phyloP scores from a whole-genome alignment of 2,329 filamentous ascomycete genomes.

The Xylariales sp. region DNA sequence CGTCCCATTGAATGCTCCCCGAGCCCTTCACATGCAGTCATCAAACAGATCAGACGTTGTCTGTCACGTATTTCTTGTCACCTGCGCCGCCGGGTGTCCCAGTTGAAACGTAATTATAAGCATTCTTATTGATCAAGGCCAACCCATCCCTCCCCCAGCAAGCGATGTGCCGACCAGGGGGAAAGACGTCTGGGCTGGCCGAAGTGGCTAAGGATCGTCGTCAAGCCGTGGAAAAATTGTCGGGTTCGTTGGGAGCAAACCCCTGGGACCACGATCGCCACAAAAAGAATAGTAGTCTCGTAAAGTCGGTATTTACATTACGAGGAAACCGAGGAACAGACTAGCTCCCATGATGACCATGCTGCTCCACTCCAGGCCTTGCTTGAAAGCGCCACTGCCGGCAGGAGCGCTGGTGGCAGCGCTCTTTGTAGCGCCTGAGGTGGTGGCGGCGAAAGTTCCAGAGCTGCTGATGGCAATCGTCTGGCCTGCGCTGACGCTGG shows the following conservation, averaged over 20 bases:
- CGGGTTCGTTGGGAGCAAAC: too few species aligned
- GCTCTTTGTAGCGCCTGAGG: constrained; percentile 8
- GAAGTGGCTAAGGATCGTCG: too few species aligned
- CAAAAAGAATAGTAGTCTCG: constrained; percentile 13
- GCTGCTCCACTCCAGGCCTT: constrained; percentile 21
- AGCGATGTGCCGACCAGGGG: too few species aligned
- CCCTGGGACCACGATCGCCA: too few species aligned
- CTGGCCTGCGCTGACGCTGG: constrained; percentile 8
- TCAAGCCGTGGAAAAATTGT: too few species aligned
- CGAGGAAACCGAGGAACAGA: constrained; percentile 19
- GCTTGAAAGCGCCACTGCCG: constrained; percentile 19
- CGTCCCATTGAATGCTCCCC: constrained; percentile 5
- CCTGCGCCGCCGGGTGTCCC: constrained; percentile 7
- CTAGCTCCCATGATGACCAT: constrained; percentile 20
- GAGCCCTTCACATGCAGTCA: constrained; percentile 7
- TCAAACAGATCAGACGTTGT: constrained; percentile 7
- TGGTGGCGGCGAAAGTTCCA: constrained; percentile 10
- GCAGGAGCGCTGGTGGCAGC: constrained; percentile 7
- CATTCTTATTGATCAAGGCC: too few species aligned
- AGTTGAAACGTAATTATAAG: constrained; percentile 24
- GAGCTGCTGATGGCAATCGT: constrained; percentile 9
- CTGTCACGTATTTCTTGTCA: background rate
- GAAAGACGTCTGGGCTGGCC: too few species aligned
- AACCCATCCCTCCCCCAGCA: too few species aligned
- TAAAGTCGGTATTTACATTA: constrained; percentile 18